Conservation (phyloP, 1,139 yeast species). For the Ogataea hybrid region DNA sequence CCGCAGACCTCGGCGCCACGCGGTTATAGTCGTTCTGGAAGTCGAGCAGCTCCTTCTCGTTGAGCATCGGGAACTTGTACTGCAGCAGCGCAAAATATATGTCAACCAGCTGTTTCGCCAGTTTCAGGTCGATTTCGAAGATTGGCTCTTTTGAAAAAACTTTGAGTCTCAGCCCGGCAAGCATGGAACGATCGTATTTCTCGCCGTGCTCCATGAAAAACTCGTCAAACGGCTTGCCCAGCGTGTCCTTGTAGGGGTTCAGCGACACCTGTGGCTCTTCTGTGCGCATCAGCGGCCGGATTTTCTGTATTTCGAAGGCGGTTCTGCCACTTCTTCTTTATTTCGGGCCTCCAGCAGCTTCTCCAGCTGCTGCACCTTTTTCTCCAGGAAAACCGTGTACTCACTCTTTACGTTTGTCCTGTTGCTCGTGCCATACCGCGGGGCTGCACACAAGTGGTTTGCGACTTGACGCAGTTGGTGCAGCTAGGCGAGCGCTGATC, state of each 20-base stretch:
- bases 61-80: conserved; percentile 48
- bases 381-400: conserved; percentile 51
- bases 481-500: conserved; percentile 61
- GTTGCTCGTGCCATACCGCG: conserved; percentile 41
- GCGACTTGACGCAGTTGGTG: conserved; percentile 59
- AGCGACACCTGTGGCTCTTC: not conserved
- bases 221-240: conserved; percentile 18
- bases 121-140: conserved; percentile 43
- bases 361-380: conserved; percentile 48
- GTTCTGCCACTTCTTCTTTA: conserved; percentile 12
- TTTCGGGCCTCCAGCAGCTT: conserved; percentile 35
- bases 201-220: conserved; percentile 17
- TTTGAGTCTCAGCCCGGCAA: conserved; percentile 41
- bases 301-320: conserved; percentile 40
- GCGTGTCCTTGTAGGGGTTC: conserved; percentile 10
- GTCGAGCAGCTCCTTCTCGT: conserved; percentile 44
- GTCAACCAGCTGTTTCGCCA: conserved; percentile 45
- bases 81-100: conserved; percentile 50
- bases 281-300: conserved; percentile 34
- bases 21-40: conserved; percentile 43
- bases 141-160: conserved; percentile 46
- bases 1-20: conserved; percentile 27
- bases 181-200: conserved; percentile 26
- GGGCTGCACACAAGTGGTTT: conserved; percentile 58
- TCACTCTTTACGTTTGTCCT: conserved; percentile 44